Base-by-base conservation (phyloP, 345 rosid genomes). In the Camelina sativa region DNA sequence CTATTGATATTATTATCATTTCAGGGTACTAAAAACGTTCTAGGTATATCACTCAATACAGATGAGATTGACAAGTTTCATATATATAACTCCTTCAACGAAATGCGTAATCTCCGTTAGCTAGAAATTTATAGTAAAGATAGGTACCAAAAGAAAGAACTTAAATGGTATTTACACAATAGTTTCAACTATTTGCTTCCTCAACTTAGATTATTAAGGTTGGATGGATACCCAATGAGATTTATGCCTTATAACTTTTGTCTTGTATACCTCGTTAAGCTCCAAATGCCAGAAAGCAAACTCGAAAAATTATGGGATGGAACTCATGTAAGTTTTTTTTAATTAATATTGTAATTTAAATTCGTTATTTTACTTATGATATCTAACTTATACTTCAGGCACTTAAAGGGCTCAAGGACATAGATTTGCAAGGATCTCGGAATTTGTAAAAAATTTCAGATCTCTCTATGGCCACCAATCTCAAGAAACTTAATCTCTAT, bases 221-320 rank as follows among this genome's bases (percentile, higher is more conserved):
- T 73, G 74, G 16, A 4, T 2, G 12, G 44, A 15, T 80, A 12
- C 20, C 74, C 25, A 23, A 23, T 23, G 25, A 23, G 25, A 23
- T 1, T 23, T 23, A 23, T 23, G 25, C 25, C 25, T 23, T 23
- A 23, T 23, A 23, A 23, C 25, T 23, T 23, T 23, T 23, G 25
- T 23, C 25, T 1, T 23, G 25, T 23, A 23, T 44, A 66, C 4
- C 69, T 65, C 6, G 62, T 76, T 15, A 63, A 44, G 43, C 64
- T 76, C 20, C 20, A 22, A 15, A 17, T 79, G 46, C 17, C 2
- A 0, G 0, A 8, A 3, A 54, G 77, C 73, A 28, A 37, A 4
- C n/a, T 80, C 1, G 35, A 76, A 43, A 58, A 61, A 23, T 35
- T 80, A 0, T 76, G 80, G 80, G 32, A 34, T 11, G 61, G 63